Percentiles rank a stretch among this genome's conserved stretches.
Evolutionary conservation across 192 early-diverging fungal species (phyloP).

Genomic region (Backusella australiensis): DNA sequence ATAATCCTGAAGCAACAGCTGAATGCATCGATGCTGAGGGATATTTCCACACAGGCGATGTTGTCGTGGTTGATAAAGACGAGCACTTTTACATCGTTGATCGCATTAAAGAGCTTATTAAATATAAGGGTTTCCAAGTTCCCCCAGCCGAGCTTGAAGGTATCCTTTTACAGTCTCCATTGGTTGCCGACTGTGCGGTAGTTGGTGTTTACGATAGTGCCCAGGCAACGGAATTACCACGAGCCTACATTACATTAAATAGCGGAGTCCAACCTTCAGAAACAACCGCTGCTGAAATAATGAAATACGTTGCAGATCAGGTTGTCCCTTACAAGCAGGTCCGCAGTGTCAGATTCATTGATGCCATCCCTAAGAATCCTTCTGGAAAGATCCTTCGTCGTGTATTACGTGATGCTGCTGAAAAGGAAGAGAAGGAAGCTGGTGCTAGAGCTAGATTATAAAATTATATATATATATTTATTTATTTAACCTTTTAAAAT

Average conservation of each 20-base stretch:
- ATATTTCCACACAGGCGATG: slow-evolving; percentile 83
- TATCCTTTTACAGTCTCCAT: slow-evolving; percentile 48
- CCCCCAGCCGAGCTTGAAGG: slow-evolving; percentile 88
- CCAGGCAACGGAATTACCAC: slow-evolving; percentile 74
- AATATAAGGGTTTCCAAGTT: slow-evolving; percentile 84
- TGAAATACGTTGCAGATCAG: slow-evolving; percentile 55
- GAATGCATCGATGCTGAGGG: slow-evolving; percentile 73
- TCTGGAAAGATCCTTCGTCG: slow-evolving; percentile 83
- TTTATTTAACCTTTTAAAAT: background rate
- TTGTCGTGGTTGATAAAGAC: slow-evolving; percentile 63
- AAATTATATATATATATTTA: background rate
- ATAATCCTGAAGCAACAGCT: slow-evolving; percentile 71
- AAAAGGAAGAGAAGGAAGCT: slow-evolving; percentile 11
- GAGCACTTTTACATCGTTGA: slow-evolving; percentile 61
- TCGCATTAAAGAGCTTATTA: slow-evolving; percentile 83
- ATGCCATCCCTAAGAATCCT: slow-evolving; percentile 71
- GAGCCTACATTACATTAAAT: slow-evolving; percentile 72
- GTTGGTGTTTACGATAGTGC: slow-evolving; percentile 61
- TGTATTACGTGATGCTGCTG: slow-evolving; percentile 16
- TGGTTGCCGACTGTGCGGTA: slow-evolving; percentile 68
- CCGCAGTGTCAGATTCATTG: slow-evolving; percentile 76
- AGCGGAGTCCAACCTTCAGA: slow-evolving; percentile 23
- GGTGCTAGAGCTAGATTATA: slow-evolving; percentile 10
- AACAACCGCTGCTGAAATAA: slow-evolving; percentile 41
- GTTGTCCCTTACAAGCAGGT: slow-evolving; percentile 76